Evolutionary conservation across 1,139 yeast genomes (phyloP).

Genomic region (Blastobotrys ciferrii): DNA sequence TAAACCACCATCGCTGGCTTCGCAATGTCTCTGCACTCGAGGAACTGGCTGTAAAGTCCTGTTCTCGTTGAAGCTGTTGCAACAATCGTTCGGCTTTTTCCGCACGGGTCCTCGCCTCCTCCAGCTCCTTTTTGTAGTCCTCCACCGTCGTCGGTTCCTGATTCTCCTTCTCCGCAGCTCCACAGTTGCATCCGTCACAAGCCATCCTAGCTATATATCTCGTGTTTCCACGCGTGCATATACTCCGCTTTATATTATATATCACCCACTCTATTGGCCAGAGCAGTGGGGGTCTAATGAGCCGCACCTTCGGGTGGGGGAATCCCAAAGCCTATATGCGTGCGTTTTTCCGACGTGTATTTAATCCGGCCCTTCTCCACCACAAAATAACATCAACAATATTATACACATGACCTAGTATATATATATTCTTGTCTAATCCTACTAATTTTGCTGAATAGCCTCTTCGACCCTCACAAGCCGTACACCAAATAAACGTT

Average conservation of each 20-base stretch:
- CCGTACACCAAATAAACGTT: too few relatives aligned
- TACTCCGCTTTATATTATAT: too few relatives aligned
- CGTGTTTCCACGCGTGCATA: too few relatives aligned
- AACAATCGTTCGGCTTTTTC: conserved; percentile 21
- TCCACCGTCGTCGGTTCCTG: neutral
- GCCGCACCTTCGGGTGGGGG: neutral
- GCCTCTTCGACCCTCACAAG: too few relatives aligned
- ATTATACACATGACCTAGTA: too few relatives aligned
- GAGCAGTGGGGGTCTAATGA: neutral
- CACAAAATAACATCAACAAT: too few relatives aligned
- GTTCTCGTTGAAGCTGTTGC: conserved; percentile 13
- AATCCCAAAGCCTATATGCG: too few relatives aligned
- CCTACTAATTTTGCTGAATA: too few relatives aligned
- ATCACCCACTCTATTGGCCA: neutral
- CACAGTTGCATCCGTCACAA: conserved; percentile 29
- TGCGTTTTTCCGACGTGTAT: too few relatives aligned
- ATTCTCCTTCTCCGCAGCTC: conserved; percentile 15
- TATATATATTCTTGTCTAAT: too few relatives aligned
- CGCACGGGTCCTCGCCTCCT: conserved; percentile 18
- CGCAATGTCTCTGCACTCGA: conserved; percentile 14
- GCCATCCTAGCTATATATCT: conserved; percentile 19
- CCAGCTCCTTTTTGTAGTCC: conserved; percentile 10
- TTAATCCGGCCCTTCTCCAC: too few relatives aligned
- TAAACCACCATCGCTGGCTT: conserved; percentile 31
- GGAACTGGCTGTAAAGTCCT: conserved; percentile 11